Base-by-base conservation (phyloP, 495 filamentous ascomycete species). In the Trichoderma asperelloides region DNA sequence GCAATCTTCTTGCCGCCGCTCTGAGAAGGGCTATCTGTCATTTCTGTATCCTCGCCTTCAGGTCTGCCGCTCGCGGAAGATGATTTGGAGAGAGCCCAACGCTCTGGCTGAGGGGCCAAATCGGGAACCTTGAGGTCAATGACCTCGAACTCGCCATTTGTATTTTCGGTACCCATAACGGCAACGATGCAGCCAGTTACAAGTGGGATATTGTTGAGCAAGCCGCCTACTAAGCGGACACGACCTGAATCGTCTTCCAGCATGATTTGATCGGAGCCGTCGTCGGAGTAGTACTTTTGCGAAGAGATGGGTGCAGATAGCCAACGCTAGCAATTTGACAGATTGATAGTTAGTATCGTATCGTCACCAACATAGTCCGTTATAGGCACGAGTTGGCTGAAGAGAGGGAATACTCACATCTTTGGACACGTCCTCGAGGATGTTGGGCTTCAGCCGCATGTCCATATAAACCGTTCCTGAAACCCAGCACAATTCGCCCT, bases 201-300 rank as follows among this genome's bases (percentile, higher is more conserved):
- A 8, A 97, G 80, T 68, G 91, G 82, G 11, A 87, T 81, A 13
- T 82, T 78, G 65, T 82, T 75, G 43, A 98, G 76, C 15, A 84
- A 73, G 40, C 81, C 78, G 0, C 96, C 96, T 7, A 88, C 86
- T 7, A 99, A 80, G 11, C 90, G 84, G 67, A 99, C 77, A n/a
- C 96, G 88, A 27, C 96, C 96, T 8, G 92, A 96, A 73, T 98
- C 94, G 74, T 99, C 96, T 74, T 99, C 96, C 43, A 99, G 80
- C 87, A 93, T 96, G 63, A 89, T 85, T 45, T 91, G 81, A 69
- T 91, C 87, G 2, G 75, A 70, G 33, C 82, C 87, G 21, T 83
- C 81, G 1, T 80, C 80, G n/a, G 79, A 74, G 67, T 85, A 78
- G 75, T 96, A 98, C 67, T 93, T 95, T 66, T 87, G 84, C 62